Base-by-base conservation (phyloP, 1,139 yeast species). In the Yarrowia galli region DNA sequence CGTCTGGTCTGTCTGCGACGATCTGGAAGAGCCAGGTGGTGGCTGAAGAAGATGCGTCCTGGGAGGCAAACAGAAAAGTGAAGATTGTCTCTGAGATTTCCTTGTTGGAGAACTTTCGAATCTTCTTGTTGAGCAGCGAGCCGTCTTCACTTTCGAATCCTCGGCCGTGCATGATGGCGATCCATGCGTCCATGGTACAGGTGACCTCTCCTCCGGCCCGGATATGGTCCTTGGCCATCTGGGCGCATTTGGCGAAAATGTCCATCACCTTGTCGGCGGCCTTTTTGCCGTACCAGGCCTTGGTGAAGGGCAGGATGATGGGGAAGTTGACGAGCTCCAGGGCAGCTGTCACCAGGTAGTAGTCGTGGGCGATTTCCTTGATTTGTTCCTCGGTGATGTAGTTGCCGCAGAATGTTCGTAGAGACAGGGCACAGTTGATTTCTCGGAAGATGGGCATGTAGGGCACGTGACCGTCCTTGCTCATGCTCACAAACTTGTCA, bases 11-110 rank as follows among this genome's bases (percentile, higher is more conserved):
- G 79, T 95, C 99, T 71, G 97, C 93, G 68, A 92, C 89, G 74
- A 92, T 85, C 83, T 95, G 99, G 87, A 93, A 95, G 76, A 95
- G 84, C 99, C 99, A 95, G 79, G 98, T 93, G 71, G 97, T 96
- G 74, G 96, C 88, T n/a, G 97, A 91, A 3, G 98, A 92, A 9
- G 98, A 90, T 40, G 99, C 99, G 80, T 95, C 99, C 81, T 95
- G 99, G 12, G 97, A 90, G 35, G 99, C 99, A 79, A 95, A 95
- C 78, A 95, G 83, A 79, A 95, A 95, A 23, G 99, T 95, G 84
- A 95, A 95, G 72, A 95, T 87, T 68, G 97, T 97, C 82, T 95
- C 98, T 42, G 97, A 91, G 74, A 95, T 93, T 79, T 95, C 99
- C 78, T 84, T 89, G 81, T 93, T 88, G 71, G 95, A 80, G 81